Evolutionary conservation across 441 rosid genomes (phyloP).

Genomic region (Gossypium gossypioides): DNA sequence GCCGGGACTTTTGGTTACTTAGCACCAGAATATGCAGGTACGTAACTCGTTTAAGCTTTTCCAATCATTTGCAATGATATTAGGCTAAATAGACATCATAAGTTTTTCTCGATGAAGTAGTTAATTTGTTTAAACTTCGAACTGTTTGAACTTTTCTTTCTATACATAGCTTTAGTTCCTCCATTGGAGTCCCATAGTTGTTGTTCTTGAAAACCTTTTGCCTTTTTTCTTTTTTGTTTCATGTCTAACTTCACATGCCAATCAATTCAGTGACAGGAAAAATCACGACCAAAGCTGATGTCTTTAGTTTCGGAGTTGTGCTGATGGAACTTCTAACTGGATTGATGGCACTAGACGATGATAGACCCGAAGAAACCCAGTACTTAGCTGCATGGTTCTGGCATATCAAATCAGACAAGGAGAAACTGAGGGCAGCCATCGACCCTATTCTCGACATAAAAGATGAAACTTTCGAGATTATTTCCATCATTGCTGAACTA

Average conservation of each 20-base stretch:
- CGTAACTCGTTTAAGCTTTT: constrained; percentile 13
- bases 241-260: neutral
- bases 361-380: constrained; percentile 61
- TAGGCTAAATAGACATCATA: neutral
- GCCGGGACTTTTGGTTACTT: constrained; percentile 77
- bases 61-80: neutral
- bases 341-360: constrained; percentile 57
- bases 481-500: constrained; percentile 42
- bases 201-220: neutral
- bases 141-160: neutral
- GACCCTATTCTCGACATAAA: constrained; percentile 44
- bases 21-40: constrained; percentile 82
- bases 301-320: constrained; percentile 73
- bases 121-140: neutral
- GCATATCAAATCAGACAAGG: constrained; percentile 42
- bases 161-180: neutral
- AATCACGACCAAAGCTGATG: constrained; percentile 66
- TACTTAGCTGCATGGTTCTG: constrained; percentile 66
- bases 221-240: neutral
- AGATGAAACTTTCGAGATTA: constrained; percentile 49
- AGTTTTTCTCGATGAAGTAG: neutral
- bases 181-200: neutral
- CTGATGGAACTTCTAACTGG: constrained; percentile 69
- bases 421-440: constrained; percentile 46
- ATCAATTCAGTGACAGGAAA: constrained; percentile 51